Base-by-base conservation (phyloP, 2,329 filamentous ascomycete species). In the Aspergillus sp. region DNA sequence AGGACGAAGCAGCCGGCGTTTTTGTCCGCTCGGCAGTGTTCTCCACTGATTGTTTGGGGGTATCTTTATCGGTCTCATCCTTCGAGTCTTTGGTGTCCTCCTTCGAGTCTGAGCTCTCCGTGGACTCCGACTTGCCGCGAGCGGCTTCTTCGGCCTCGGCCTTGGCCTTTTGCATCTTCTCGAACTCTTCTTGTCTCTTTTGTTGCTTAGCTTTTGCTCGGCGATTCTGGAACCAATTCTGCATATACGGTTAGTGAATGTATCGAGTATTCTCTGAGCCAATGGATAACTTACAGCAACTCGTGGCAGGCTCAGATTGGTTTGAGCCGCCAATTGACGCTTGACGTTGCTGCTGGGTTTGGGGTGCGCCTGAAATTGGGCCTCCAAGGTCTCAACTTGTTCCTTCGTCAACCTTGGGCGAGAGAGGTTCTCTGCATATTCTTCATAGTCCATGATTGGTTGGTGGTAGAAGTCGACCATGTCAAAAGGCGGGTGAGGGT, bases 141-240 rank as follows among this genome's bases (percentile, higher is more conserved):
- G 68, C 72, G 51, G 71, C 70, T 51, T 75, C 73, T 61, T 76
- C 73, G 17, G 73, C 70, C 54, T 77, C 74, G 3, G 68, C 62
- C 62, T 76, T 73, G 51, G 70, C 70, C 58, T 76, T 75, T 61
- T 80, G 78, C 71, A 78, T 77, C 59, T 74, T 75, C 66, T 81
- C 79, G 58, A 78, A 81, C 67, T 82, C 80, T 66, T 80, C 78
- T 64, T 81, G 79, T 58, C 78, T 73, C 63, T 77, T 81, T 66
- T 82, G 80, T 64, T 82, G 80, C 66, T 82, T 82, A 53, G 80
- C 80, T 65, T 83, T 82, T 58, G 81, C 81, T 50, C 81, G 77
- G 61, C 81, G 77, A 64, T 82, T 83, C 64, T 83, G 81, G 66
- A 82, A 83, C 81, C 81, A 83, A 62, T 83, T 82, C 81, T 82